Conservation (phyloP, 2,329 filamentous ascomycete species). For the Cladophialophora immunda region DNA sequence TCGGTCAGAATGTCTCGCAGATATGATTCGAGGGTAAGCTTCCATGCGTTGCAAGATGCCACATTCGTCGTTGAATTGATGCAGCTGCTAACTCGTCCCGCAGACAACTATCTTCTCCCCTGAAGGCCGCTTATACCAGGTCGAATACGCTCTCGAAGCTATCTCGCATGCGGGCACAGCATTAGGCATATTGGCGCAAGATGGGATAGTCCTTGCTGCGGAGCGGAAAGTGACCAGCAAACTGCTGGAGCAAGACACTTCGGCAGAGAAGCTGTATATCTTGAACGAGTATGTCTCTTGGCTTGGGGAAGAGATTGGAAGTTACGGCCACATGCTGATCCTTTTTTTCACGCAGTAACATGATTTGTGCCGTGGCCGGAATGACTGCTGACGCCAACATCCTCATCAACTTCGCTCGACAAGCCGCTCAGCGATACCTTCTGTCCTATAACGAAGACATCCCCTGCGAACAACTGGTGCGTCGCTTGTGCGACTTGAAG, state of each 20-base stretch:
- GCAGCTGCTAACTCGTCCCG: conserved; percentile 39
- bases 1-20: conserved; percentile 83
- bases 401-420: conserved; percentile 98
- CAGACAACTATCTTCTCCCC: conserved; percentile 99
- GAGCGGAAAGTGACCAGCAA: conserved; percentile 99
- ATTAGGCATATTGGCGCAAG: conserved; percentile 93
- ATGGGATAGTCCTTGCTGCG: conserved; percentile 97
- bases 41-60: conserved; percentile 23
- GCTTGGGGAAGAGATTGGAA: not conserved
- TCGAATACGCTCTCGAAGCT: conserved; percentile 98
- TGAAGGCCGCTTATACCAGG: conserved; percentile 97
- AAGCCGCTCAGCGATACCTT: conserved; percentile 96
- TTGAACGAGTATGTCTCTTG: conserved; percentile 83
- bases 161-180: conserved; percentile 98
- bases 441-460: conserved; percentile 99
- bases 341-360: conserved; percentile 75
- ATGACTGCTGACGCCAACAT: conserved; percentile 99
- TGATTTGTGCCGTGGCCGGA: conserved; percentile 98
- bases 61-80: conserved; percentile 15
- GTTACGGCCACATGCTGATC: not conserved
- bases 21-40: conserved; percentile 92
- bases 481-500: conserved; percentile 95
- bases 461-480: conserved; percentile 97
- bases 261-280: conserved; percentile 99
- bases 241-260: conserved; percentile 98